Evolutionary conservation across 208 protist genomes (phyloP), one percentile per base, ranked within the genome.

Genomic region (Acanthamoeba sp.): DNA sequence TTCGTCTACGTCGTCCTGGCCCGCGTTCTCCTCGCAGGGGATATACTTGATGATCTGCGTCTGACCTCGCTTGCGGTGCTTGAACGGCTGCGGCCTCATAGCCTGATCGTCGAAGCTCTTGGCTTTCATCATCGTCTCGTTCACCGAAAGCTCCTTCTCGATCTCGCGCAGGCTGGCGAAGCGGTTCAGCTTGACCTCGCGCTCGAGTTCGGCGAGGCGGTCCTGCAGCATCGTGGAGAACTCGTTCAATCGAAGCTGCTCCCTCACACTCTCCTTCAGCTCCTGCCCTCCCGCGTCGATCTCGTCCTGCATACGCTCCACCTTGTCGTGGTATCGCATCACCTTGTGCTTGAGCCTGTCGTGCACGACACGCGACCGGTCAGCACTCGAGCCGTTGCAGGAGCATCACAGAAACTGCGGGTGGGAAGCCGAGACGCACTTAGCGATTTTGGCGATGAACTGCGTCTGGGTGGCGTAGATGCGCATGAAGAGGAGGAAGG

Each of bases 261-360:
- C 76, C 5, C 76, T 1, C 38, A 85, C 76, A 24, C 76, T 85
- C 40, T 85, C 76, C 45, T 85, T 85, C 16, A 85, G 76, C 76
- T 85, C 76, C 45, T 85, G 76, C 36, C 24, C 42, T n/a, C 42
- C 24, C n/a, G 57, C 76, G 76, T 85, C 76, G 38, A 85, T 85
- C 42, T 85, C 76, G n/a, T 85, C 76, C 32, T 85, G 76, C 76
- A 85, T 85, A 2, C 29, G 76, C 76, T 85, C 76, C 20, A 85
- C n/a, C 45, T 32, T 52, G n/a, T 27, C 76, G 22, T 57, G 76
- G 20, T 36, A 85, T 32, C 45, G 36, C 22, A 7, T 36, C 10
- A 85, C 42, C 20, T 57, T 48, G 18, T 48, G 38, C 76, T 85
- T 85, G 20, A 85, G 42, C 76, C 76, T 85, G 45, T 45, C 3